phyloP scores from a whole-genome alignment of 345 rosid species.

The Toxicodendron radicans region DNA sequence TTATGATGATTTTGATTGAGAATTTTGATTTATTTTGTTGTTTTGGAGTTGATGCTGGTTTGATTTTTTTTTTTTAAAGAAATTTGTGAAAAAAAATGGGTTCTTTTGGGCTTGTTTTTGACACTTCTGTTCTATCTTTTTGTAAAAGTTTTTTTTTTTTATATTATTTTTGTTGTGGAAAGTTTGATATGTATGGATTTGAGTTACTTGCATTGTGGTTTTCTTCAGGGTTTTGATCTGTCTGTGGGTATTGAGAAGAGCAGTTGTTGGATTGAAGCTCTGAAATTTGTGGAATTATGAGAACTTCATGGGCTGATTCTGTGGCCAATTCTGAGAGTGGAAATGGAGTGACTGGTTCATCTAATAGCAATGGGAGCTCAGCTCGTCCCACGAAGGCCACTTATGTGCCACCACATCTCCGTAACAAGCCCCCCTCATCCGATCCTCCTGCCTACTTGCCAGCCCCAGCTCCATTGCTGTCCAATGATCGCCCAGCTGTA shows the following conservation, averaged over 20 bases:
- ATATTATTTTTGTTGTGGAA: neutral
- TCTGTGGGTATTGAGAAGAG: neutral
- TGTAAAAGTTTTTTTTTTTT: neutral
- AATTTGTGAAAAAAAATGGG: neutral
- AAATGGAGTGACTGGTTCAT: slow-evolving; percentile 16
- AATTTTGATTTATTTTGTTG: neutral
- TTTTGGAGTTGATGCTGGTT: no score
- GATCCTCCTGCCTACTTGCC: slow-evolving; percentile 27
- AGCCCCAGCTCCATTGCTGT: slow-evolving; percentile 21
- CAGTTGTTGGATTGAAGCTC: neutral
- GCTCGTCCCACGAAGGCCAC: slow-evolving; percentile 28
- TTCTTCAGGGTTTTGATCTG: slow-evolving; percentile 13
- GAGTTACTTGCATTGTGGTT: slow-evolving; percentile 5
- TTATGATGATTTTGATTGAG: neutral
- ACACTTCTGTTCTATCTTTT: neutral
- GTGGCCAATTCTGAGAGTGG: slow-evolving; percentile 35
- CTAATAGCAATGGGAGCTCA: slow-evolving; percentile 12
- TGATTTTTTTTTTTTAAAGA: neutral
- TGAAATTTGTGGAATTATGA: slow-evolving; percentile 29
- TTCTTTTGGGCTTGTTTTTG: neutral
- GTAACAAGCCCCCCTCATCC: slow-evolving; percentile 35
- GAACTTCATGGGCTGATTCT: slow-evolving; percentile 60
- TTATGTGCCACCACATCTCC: slow-evolving; percentile 59
- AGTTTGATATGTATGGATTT: neutral
- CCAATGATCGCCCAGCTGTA: slow-evolving; percentile 16